These are phyloP conservation scores for Camillea tinctor DNA, from an alignment of 2,329 filamentous ascomycete species.

Conservation along the genomic window DNA sequence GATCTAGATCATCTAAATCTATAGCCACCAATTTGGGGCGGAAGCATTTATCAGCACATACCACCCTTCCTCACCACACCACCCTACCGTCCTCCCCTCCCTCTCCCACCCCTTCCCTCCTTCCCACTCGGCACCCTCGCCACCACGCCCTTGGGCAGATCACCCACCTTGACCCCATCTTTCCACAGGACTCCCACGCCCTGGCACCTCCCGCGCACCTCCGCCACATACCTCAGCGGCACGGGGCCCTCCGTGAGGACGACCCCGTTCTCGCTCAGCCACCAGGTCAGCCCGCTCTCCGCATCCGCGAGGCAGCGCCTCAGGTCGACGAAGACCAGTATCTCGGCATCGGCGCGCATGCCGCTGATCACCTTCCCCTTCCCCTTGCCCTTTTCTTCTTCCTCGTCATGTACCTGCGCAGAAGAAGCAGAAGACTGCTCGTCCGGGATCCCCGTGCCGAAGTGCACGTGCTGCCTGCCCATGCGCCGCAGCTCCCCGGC, in stretches of 20 bases:
- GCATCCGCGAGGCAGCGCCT: conserved; percentile 59
- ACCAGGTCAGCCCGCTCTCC: conserved; percentile 66
- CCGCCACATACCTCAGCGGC: conserved; percentile 65
- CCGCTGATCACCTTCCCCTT: conserved; percentile 64
- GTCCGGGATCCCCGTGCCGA: conserved; percentile 68
- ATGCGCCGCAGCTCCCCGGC: conserved; percentile 78
- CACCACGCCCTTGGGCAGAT: conserved; percentile 62
- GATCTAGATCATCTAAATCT: too few relatives aligned
- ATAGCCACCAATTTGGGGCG: too few relatives aligned
- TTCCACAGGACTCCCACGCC: conserved; percentile 67
- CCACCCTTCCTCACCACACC: too few relatives aligned
- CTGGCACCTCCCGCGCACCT: conserved; percentile 62
- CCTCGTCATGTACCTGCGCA: conserved; percentile 2
- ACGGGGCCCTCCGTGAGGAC: conserved; percentile 68
- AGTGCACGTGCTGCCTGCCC: conserved; percentile 87
- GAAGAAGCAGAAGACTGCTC: too few relatives aligned
- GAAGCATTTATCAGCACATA: too few relatives aligned
- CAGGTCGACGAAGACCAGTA: conserved; percentile 77
- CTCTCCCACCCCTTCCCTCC: conserved; percentile 36
- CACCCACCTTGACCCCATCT: conserved; percentile 63
- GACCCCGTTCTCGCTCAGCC: conserved; percentile 76
- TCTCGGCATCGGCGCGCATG: conserved; percentile 74
- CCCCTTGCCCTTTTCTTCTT: conserved; percentile 7
- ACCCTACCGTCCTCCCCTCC: conserved; percentile 23
- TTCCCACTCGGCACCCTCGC: conserved; percentile 48